phyloP scores from a whole-genome alignment of 768 basidiomycete species.

The Trametes meyenii region DNA sequence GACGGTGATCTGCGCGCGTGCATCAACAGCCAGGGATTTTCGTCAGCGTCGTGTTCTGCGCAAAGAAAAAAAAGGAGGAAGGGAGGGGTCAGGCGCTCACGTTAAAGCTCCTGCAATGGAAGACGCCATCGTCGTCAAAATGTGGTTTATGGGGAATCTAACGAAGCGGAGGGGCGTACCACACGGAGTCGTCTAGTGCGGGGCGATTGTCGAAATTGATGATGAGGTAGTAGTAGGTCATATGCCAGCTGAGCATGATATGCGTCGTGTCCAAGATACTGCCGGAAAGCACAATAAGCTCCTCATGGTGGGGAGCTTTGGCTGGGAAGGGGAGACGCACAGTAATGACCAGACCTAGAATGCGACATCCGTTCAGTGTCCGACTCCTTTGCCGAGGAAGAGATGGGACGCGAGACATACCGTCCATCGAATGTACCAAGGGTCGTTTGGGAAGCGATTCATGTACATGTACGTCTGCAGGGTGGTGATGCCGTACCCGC shows the following conservation, averaged over 20 bases:
- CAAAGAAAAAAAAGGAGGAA: neutral
- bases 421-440: constrained; percentile 9
- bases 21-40: neutral
- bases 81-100: neutral
- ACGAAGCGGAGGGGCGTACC: constrained; percentile 1
- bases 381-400: neutral
- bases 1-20: neutral
- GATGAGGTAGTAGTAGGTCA: constrained; percentile 24
- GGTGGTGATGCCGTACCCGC: constrained; percentile 18
- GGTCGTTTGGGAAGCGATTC: constrained; percentile 15
- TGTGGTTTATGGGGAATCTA: neutral
- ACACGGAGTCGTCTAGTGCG: constrained; percentile 14
- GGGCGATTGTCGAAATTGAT: constrained; percentile 16
- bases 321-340: neutral
- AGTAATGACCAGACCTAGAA: constrained; percentile 12
- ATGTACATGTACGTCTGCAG: constrained; percentile 19
- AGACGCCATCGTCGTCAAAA: neutral
- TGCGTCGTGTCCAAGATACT: constrained; percentile 17
- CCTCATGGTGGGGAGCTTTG: too few relatives aligned
- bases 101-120: constrained; percentile 13
- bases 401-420: constrained; percentile 1
- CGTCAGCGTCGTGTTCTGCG: neutral
- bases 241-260: constrained; percentile 18
- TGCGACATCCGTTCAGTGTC: neutral
- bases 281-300: neutral